A percentile compares a stretch with the other conserved stretches of the same genome.
These are phyloP conservation scores for Hirsutella minnesotensis DNA, from an alignment of 2,329 filamentous ascomycete species.

Conservation along the genomic window DNA sequence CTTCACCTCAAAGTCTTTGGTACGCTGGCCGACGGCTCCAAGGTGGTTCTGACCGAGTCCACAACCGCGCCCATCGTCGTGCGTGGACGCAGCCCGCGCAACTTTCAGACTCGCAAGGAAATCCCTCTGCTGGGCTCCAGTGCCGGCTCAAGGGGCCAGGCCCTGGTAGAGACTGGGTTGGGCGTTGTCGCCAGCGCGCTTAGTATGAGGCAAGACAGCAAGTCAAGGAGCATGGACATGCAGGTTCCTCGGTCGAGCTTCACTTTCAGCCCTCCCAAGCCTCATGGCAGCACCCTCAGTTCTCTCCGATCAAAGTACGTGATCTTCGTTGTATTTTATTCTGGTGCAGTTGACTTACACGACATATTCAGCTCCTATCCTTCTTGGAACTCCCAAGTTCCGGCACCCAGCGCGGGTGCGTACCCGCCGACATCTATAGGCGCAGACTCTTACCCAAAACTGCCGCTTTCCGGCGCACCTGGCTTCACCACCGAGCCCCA, in stretches of 20 bases:
- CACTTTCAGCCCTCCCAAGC: constrained; percentile 45
- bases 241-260: constrained; percentile 45
- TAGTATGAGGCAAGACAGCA: constrained; percentile 41
- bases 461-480: constrained; percentile 35
- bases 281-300: constrained; percentile 39
- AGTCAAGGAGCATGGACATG: constrained; percentile 37
- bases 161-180: constrained; percentile 50
- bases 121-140: constrained; percentile 72
- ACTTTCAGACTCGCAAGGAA: constrained; percentile 91
- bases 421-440: constrained; percentile 41
- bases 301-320: constrained; percentile 48
- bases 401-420: constrained; percentile 27
- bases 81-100: constrained; percentile 80
- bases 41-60: constrained; percentile 70
- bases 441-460: constrained; percentile 39
- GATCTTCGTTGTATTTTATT: not conserved
- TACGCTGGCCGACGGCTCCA: constrained; percentile 72
- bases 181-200: constrained; percentile 48
- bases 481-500: constrained; percentile 39
- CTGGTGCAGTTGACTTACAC: not conserved
- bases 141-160: constrained; percentile 67
- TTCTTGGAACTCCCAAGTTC: constrained; percentile 37
- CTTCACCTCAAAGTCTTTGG: constrained; percentile 78
- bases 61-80: constrained; percentile 88
- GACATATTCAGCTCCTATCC: constrained; percentile 37